phyloP scores from a whole-genome alignment of 2,329 filamentous ascomycete species.

The Escovopsis sp. region DNA sequence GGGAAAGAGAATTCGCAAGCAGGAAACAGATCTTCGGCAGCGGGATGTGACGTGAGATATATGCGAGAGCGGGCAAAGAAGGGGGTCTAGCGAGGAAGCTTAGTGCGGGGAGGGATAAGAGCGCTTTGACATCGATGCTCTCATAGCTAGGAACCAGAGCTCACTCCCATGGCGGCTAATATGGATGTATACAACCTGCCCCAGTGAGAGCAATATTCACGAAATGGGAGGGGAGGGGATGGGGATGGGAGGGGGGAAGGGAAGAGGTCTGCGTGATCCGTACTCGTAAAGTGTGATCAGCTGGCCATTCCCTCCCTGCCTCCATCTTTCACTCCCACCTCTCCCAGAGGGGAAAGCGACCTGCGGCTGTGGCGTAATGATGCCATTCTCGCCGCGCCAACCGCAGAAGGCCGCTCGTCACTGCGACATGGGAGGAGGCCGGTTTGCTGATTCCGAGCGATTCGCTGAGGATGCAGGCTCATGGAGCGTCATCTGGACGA shows the following conservation, averaged over 20 bases:
- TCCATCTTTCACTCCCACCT: too few species aligned
- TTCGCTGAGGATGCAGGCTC: not conserved
- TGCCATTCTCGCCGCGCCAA: not conserved
- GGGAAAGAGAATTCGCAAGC: not conserved
- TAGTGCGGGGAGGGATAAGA: constrained; percentile 3
- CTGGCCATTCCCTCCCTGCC: too few species aligned
- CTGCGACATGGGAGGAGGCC: not conserved
- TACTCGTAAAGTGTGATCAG: not conserved
- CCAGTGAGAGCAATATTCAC: constrained; percentile 4
- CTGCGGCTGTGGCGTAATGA: not conserved
- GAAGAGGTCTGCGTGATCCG: not conserved
- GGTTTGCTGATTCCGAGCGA: not conserved
- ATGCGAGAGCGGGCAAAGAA: constrained; percentile 2
- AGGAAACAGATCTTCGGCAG: constrained; percentile 2
- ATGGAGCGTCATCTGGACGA: not conserved
- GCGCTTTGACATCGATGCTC: not conserved
- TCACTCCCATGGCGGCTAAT: not conserved
- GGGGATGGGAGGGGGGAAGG: constrained; percentile 7
- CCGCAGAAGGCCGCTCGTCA: not conserved
- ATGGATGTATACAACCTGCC: not conserved
- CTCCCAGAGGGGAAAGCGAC: not conserved
- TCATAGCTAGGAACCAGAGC: not conserved
- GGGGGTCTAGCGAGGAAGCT: constrained; percentile 3
- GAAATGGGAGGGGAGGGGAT: constrained; percentile 7
- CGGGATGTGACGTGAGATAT: constrained; percentile 7